Evolutionary conservation across 179 eudicot genomes (phyloP).

Genomic region (Carnegiea gigantea): DNA sequence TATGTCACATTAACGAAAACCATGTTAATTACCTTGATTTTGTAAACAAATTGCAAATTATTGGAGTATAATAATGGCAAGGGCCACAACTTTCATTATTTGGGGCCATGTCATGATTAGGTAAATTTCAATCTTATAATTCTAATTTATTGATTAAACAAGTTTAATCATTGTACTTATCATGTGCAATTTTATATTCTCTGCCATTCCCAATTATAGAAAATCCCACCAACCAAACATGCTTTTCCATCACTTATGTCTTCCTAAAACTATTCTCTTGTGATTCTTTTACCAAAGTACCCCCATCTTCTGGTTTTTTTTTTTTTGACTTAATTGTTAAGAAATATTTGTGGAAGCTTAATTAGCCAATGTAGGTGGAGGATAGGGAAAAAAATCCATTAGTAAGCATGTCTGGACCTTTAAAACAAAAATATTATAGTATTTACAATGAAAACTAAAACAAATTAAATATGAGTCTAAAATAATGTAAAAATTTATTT

Average conservation of each 20-base stretch:
- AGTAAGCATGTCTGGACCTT: too few relatives aligned
- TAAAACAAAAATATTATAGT: too few relatives aligned
- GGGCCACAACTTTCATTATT: constrained; percentile 22
- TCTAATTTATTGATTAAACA: constrained; percentile 14
- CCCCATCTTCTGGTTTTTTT: background rate
- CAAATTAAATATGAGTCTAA: too few relatives aligned
- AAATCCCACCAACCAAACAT: constrained; percentile 48
- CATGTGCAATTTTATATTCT: constrained; percentile 33
- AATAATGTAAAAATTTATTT: too few relatives aligned
- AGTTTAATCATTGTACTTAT: constrained; percentile 27
- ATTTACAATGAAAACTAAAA: too few relatives aligned
- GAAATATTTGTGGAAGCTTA: background rate
- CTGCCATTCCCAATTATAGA: constrained; percentile 35
- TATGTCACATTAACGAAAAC: constrained; percentile 21
- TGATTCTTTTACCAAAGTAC: constrained; percentile 15
- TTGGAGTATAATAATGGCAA: constrained; percentile 8
- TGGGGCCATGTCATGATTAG: constrained; percentile 24
- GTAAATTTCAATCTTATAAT: constrained; percentile 29
- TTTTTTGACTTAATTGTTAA: background rate
- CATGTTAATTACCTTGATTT: background rate
- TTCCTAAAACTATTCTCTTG: constrained; percentile 3
- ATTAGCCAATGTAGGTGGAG: background rate
- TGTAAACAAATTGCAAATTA: constrained; percentile 14
- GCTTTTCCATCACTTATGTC: constrained; percentile 30
- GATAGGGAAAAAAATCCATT: background rate